Base-by-base conservation (phyloP, 2,329 filamentous ascomycete genomes). In the Diaporthe australafricana region DNA sequence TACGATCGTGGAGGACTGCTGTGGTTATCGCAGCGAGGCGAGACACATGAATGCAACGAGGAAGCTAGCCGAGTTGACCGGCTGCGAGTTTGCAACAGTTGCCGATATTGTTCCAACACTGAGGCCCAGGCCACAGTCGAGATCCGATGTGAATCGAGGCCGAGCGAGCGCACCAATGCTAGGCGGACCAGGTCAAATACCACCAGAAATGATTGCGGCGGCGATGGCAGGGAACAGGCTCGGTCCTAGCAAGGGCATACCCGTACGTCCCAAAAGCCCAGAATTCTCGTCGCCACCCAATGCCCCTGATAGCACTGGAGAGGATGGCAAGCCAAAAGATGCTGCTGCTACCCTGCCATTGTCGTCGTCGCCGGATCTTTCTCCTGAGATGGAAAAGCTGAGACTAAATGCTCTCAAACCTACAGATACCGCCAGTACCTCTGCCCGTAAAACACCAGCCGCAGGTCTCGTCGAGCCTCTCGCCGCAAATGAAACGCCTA, bases 1-100 rank as follows among this genome's bases (percentile, higher is more conserved):
- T 77, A 96, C 93, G 6, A 85, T 98, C 16, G 85, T 98, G 48
- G 92, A 96, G 67, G 95, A 98, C 80, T 98, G 95, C 80, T 90
- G 97, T 70, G 95, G 95, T 14, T 98, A 92, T 78, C 90, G 94
- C 57, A 91, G 86, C 76, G 89, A 91, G 71, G 81, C 85, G 22
- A 90, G 94, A 53, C 94, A 97, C 76, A 84, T 89, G 55, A 86
- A 89, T 74, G 93, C 95, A 0, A 85, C 97, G 75, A 87, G 88
- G 67, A 89, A 90, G 69, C 91, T 98, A 79, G 86, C 89, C 2
- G 90, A 94, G 52, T 88, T 94, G 66, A 93, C 95, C 73, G 94
- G 93, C 38, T 94, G 93, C 57, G 89, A 90, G 56, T 85, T 92
- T 3, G 84, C 91, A 35, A 87, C 87, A 2, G 89, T 89, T 30